Percentiles rank a stretch among this genome's conserved stretches.
Evolutionary conservation across 257 asterid genomes (phyloP).

Genomic region (Scutellaria minor): DNA sequence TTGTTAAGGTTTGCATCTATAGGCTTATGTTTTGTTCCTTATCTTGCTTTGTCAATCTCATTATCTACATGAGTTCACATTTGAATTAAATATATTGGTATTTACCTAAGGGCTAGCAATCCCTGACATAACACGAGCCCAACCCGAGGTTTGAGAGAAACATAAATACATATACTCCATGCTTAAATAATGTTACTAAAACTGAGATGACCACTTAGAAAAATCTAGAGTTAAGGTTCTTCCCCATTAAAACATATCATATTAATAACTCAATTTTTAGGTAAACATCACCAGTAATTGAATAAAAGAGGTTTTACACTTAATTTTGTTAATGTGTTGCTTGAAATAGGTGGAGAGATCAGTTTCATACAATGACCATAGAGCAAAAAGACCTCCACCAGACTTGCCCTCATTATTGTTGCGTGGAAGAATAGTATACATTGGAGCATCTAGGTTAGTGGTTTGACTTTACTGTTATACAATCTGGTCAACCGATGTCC

Average conservation of each 20-base stretch:
- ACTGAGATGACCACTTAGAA: constrained; percentile 26
- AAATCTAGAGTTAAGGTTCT: too few relatives aligned
- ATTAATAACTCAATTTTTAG: not conserved
- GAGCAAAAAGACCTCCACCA: constrained; percentile 83
- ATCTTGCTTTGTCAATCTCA: constrained; percentile 3
- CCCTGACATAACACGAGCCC: too few relatives aligned
- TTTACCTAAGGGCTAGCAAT: too few relatives aligned
- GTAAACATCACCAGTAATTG: not conserved
- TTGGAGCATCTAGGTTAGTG: constrained; percentile 92
- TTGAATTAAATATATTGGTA: not conserved
- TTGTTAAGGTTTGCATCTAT: constrained; percentile 57
- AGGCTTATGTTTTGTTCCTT: constrained; percentile 16
- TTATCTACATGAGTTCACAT: not conserved
- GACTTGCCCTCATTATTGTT: constrained; percentile 86
- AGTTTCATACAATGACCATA: constrained; percentile 70
- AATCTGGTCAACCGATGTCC: too few relatives aligned
- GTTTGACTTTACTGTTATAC: not conserved
- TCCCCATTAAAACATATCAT: too few relatives aligned
- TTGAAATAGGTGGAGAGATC: constrained; percentile 78
- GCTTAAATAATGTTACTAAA: not conserved
- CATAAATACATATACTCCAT: too few relatives aligned
- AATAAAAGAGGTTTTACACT: not conserved
- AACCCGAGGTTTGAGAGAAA: too few relatives aligned
- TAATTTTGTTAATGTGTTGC: constrained; percentile 31
- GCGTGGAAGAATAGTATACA: constrained; percentile 79